Base-by-base conservation (phyloP, 1,284 basidiomycete species). In the Irpex sp. region DNA sequence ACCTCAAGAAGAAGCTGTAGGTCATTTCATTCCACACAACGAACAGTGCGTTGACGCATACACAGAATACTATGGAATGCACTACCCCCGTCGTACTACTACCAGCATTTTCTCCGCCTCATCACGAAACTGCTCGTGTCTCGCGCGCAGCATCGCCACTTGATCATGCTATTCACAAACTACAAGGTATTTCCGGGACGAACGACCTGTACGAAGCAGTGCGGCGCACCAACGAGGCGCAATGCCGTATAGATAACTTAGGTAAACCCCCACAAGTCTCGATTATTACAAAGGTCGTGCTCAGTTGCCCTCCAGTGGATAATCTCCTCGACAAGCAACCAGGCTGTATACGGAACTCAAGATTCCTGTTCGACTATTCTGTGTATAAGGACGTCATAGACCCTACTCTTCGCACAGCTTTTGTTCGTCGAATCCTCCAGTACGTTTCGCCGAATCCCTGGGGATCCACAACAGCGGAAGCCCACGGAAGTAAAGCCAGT, bases 381-480 rank as follows among this genome's bases (percentile, higher is more conserved):
- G 66, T 67, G 3, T 72, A 87, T 0, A 65, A 68, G 15, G 55
- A 67, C 1, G 75, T 82, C 47, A 67, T 70, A 4, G 76, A 81
- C 59, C 70, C 71, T 0, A 68, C 76, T 1, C 70, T 84, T 17
- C 80, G 76, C 49, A 68, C 71, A 51, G 80, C 81, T 1, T 71
- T 91, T 26, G 72, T 90, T 59, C 78, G 85, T 26, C 86, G 88
- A 26, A 80, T 87, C 55, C 75, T 90, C 36, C 88, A 90, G 11
- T 89, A 85, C 68, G 75, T 86, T 50, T 92, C 90, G 1, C 85
- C 85, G 54, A 78, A 82, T 39, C 87, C 89, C 2, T 93, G 92
- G 92, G 91, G 91, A 3, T 84, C 85, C 53, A 67, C 81, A 19
- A 78, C 76, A 15, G 83, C 90, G 4, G 86, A 91, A 68, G 83